A percentile compares a stretch with the other conserved stretches of the same genome.
These are phyloP conservation scores for Trifolium dubium DNA, from an alignment of 306 rosid species.

Conservation along the genomic window DNA sequence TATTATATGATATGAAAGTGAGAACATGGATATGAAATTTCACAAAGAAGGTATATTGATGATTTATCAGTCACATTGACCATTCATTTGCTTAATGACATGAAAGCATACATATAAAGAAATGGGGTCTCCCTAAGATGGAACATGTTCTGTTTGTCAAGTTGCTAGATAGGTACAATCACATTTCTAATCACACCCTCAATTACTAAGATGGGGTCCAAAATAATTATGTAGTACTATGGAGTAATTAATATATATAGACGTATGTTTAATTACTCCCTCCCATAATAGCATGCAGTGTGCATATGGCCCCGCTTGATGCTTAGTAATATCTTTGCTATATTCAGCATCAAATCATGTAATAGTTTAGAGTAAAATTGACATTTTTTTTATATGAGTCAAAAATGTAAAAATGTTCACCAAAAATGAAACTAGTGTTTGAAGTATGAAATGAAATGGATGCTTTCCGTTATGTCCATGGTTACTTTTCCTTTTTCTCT, in stretches of 20 bases:
- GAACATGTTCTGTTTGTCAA: constrained; percentile 54
- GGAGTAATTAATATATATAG: not conserved
- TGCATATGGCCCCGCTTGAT: constrained; percentile 25
- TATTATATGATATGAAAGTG: not conserved
- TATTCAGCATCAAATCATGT: constrained; percentile 28
- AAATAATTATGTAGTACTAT: constrained; percentile 2
- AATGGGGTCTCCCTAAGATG: constrained; percentile 45
- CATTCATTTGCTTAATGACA: constrained; percentile 55
- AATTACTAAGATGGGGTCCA: constrained; percentile 23
- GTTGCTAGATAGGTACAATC: constrained; percentile 46
- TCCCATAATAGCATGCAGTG: constrained; percentile 28
- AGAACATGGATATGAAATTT: constrained; percentile 37
- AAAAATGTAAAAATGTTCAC: constrained; percentile 1
- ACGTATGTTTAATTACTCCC: constrained; percentile 27
- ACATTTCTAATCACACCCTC: constrained; percentile 41
- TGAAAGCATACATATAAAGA: constrained; percentile 42
- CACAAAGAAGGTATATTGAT: constrained; percentile 28
- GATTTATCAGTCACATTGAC: constrained; percentile 56
- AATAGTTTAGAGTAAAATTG: not conserved
- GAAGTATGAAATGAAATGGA: not conserved
- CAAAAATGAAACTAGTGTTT: no score
- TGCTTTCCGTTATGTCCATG: not conserved
- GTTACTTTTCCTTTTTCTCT: not conserved
- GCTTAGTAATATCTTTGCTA: constrained; percentile 20
- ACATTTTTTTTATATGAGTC: not conserved